Percentiles rank a stretch among this genome's conserved stretches.
Evolutionary conservation across 2,329 filamentous ascomycete genomes (phyloP).

Genomic region (Epicoccum nigrum): DNA sequence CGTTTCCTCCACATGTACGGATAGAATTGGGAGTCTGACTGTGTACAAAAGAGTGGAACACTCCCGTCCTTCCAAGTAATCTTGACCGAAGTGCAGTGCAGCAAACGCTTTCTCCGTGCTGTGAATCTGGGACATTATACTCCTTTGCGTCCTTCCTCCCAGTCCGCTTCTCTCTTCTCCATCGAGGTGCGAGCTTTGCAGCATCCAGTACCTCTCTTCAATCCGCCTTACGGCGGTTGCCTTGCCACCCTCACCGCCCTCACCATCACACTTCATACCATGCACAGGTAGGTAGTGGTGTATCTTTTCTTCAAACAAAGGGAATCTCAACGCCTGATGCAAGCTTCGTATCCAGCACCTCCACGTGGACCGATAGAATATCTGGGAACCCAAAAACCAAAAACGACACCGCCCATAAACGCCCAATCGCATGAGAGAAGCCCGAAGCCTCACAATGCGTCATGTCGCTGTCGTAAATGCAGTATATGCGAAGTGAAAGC

Average conservation of each 20-base stretch:
- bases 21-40: too few relatives aligned
- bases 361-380: conserved; percentile 17
- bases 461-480: conserved; percentile 49
- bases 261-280: conserved; percentile 11
- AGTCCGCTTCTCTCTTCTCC: neutral
- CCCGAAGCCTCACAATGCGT: conserved; percentile 41
- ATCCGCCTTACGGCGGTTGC: neutral
- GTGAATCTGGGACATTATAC: conserved; percentile 24
- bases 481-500: conserved; percentile 42
- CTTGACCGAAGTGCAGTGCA: neutral
- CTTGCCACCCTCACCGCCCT: neutral
- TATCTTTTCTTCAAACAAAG: conserved; percentile 18
- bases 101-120: conserved; percentile 6
- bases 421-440: conserved; percentile 31
- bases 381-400: conserved; percentile 26
- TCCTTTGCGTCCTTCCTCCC: conserved; percentile 13
- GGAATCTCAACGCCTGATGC: conserved; percentile 9
- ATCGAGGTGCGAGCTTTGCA: conserved; percentile 9
- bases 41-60: too few relatives aligned
- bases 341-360: conserved; percentile 19
- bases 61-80: neutral
- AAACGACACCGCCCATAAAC: conserved; percentile 39
- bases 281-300: conserved; percentile 22
- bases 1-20: too few relatives aligned
- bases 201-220: conserved; percentile 11